Conservation (phyloP, 352 stramenopile genomes). For the Globisporangium sylvaticum region DNA sequence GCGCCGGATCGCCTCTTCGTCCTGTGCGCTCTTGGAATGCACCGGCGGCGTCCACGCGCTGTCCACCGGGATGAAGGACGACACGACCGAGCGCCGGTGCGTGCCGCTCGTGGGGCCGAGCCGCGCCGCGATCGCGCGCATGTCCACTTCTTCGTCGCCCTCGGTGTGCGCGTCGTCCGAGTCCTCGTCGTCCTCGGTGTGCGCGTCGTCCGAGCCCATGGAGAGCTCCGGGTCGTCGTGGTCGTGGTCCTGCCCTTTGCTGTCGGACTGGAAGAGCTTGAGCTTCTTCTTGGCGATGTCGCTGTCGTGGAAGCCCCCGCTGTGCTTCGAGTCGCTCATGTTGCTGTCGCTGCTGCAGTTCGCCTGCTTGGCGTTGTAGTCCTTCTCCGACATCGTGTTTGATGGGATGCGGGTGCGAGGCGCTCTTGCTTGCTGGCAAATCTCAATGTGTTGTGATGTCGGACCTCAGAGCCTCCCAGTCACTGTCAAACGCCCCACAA, state of each 20-base stretch:
- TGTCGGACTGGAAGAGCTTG: slow-evolving; percentile 20
- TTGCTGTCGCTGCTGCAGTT: slow-evolving; percentile 7
- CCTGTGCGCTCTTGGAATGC: slow-evolving; percentile 43
- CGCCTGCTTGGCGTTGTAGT: slow-evolving; percentile 15
- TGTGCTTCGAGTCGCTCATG: slow-evolving; percentile 25
- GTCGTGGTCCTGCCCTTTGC: slow-evolving; percentile 8
- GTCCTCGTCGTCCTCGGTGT: slow-evolving; percentile 26
- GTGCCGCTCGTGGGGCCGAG: slow-evolving; percentile 28
- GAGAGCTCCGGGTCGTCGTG: slow-evolving; percentile 27
- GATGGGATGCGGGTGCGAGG: background rate
- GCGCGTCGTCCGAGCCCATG: slow-evolving; percentile 14
- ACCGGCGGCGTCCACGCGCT: slow-evolving; percentile 53
- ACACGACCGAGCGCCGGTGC: slow-evolving; percentile 56
- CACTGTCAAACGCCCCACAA: too few relatives aligned
- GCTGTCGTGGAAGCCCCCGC: slow-evolving; percentile 12
- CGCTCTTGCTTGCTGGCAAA: background rate
- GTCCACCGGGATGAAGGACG: slow-evolving; percentile 43
- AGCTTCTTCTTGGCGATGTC: slow-evolving; percentile 28
- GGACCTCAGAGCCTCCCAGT: background rate
- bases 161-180: slow-evolving; percentile 13
- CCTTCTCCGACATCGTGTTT: slow-evolving; percentile 26
- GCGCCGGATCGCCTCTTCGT: slow-evolving; percentile 48
- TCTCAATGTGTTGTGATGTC: background rate
- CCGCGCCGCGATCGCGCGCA: slow-evolving; percentile 32
- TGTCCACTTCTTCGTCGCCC: slow-evolving; percentile 38